Conservation (phyloP, 2,329 filamentous ascomycete species). For the Sclerotinia trifoliorum region DNA sequence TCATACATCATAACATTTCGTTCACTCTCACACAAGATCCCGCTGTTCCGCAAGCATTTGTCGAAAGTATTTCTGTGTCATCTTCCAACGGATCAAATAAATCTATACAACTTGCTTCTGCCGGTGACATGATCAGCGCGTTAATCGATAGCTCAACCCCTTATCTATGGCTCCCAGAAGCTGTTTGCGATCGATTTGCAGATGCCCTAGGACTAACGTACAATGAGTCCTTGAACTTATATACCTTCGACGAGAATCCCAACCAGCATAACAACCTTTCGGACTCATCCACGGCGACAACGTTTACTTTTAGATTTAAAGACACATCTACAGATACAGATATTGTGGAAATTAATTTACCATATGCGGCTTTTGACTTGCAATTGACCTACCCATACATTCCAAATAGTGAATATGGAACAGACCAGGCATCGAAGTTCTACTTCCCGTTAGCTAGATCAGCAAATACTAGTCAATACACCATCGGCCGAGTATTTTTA, state of each 20-base stretch:
- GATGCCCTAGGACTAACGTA: conserved; percentile 62
- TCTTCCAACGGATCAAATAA: conserved; percentile 46
- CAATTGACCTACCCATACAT: conserved; percentile 35
- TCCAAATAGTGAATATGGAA: conserved; percentile 49
- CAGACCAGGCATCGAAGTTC: conserved; percentile 41
- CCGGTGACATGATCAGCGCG: conserved; percentile 32
- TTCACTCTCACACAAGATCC: conserved; percentile 56
- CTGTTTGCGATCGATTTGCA: conserved; percentile 64
- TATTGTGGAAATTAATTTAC: conserved; percentile 44
- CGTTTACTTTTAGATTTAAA: conserved; percentile 50
- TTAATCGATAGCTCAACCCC: conserved; percentile 63
- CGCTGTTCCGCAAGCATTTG: conserved; percentile 43
- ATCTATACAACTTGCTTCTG: conserved; percentile 28
- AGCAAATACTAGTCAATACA: conserved; percentile 37
- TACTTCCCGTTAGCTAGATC: conserved; percentile 41
- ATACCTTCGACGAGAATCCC: conserved; percentile 58
- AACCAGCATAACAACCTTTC: conserved; percentile 51
- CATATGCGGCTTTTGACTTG: conserved; percentile 40
- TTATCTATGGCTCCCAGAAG: conserved; percentile 60
- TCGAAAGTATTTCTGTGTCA: conserved; percentile 33
- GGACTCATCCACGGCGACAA: conserved; percentile 50
- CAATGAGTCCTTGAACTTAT: conserved; percentile 62
- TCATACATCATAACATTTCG: conserved; percentile 57
- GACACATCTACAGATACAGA: conserved; percentile 45
- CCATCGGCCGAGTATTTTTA: conserved; percentile 40